phyloP scores from a whole-genome alignment of 305 asterid genomes.

The Solanum hybrid region DNA sequence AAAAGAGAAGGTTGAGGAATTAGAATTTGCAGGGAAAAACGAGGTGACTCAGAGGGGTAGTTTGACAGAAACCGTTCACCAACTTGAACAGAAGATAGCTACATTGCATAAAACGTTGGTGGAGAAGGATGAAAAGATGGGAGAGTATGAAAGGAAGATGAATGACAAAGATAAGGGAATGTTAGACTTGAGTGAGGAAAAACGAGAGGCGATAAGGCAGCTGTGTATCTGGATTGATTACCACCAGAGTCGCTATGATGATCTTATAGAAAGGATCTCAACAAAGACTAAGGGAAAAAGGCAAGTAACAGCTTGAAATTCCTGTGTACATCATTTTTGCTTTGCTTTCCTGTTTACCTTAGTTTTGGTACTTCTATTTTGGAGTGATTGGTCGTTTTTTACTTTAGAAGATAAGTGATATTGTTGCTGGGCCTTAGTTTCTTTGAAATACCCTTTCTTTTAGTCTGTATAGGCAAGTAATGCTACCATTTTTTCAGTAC shows the following conservation, averaged over 20 bases:
- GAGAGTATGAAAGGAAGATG: conserved; percentile 18
- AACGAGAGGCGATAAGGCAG: conserved; percentile 76
- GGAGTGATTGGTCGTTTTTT: conserved; percentile 17
- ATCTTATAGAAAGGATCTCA: conserved; percentile 44
- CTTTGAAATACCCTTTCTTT: not conserved
- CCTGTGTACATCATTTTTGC: not conserved
- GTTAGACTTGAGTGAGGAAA: conserved; percentile 46
- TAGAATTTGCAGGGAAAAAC: conserved; percentile 25
- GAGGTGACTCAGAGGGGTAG: conserved; percentile 33
- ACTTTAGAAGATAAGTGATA: not conserved
- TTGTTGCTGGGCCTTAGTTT: not conserved
- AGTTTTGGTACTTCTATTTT: not conserved
- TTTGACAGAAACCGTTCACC: conserved; percentile 21
- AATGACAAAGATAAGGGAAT: conserved; percentile 32
- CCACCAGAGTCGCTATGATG: conserved; percentile 57
- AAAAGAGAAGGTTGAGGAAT: conserved; percentile 23
- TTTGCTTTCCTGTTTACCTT: not conserved
- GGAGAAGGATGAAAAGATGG: conserved; percentile 29
- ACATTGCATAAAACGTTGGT: conserved; percentile 30
- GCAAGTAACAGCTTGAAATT: conserved; percentile 28
- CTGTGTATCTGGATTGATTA: conserved; percentile 66
- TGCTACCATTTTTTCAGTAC: conserved; percentile 5
- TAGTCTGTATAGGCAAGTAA: conserved; percentile 20
- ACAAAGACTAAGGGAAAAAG: conserved; percentile 48
- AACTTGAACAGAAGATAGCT: conserved; percentile 36